Conservation (phyloP, 1,139 yeast species). For the Debaryomyces udenii region DNA sequence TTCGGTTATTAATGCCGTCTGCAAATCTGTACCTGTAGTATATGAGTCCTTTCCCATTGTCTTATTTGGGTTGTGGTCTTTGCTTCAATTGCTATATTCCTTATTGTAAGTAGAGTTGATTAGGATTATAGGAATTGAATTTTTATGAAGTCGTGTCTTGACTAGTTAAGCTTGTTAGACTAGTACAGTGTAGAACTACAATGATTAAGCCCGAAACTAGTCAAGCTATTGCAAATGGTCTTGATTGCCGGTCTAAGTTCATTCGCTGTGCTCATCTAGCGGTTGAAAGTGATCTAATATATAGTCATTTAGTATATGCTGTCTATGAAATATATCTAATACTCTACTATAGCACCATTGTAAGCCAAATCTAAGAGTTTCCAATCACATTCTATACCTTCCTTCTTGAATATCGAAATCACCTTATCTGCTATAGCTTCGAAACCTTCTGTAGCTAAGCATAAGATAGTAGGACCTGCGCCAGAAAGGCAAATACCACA, state of each 20-base stretch:
- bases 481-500: slow-evolving; percentile 95
- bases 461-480: slow-evolving; percentile 96
- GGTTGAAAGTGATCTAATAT: not conserved
- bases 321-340: slow-evolving; percentile 7
- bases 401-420: slow-evolving; percentile 64
- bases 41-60: slow-evolving; percentile 4
- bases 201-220: too few relatives aligned
- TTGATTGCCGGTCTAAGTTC: too few relatives aligned
- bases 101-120: not conserved
- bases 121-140: not conserved
- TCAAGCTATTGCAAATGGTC: too few relatives aligned
- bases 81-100: slow-evolving; percentile 6
- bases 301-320: slow-evolving; percentile 2
- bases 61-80: not conserved
- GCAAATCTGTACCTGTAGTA: slow-evolving; percentile 21
- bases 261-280: too few relatives aligned
- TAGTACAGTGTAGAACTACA: too few relatives aligned
- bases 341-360: slow-evolving; percentile 71
- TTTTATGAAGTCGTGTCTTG: too few relatives aligned
- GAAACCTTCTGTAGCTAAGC: slow-evolving; percentile 86
- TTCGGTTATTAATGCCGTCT: slow-evolving; percentile 33
- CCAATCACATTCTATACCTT: slow-evolving; percentile 77
- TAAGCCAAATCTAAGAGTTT: slow-evolving; percentile 81
- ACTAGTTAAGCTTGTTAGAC: too few relatives aligned
- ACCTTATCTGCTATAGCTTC: slow-evolving; percentile 83